Conservation (phyloP, 2,329 filamentous ascomycete species). For the Aspergillus novofumigatus region DNA sequence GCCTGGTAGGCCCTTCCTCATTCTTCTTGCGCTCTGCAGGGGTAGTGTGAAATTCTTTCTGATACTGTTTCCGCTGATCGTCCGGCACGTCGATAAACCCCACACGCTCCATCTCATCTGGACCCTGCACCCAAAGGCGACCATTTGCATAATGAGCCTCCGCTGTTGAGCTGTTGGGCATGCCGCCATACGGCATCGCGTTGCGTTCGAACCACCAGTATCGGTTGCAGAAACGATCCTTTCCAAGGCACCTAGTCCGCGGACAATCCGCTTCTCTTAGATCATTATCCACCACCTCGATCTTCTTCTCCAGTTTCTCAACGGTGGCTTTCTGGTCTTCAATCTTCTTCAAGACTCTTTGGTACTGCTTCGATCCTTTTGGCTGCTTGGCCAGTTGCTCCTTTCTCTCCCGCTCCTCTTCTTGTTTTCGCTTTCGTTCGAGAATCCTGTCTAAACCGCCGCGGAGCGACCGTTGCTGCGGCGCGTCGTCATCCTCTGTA, state of each 20-base stretch:
- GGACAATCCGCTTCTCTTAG: conserved; percentile 91
- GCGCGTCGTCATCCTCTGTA: conserved; percentile 64
- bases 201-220: conserved; percentile 99
- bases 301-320: conserved; percentile 77
- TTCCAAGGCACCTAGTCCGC: conserved; percentile 81
- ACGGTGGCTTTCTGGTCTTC: conserved; percentile 80
- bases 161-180: conserved; percentile 83
- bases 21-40: conserved; percentile 77
- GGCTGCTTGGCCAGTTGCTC: conserved; percentile 62
- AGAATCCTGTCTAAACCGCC: conserved; percentile 64
- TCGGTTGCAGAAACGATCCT: conserved; percentile 95
- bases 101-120: conserved; percentile 78
- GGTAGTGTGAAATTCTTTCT: conserved; percentile 72
- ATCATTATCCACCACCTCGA: conserved; percentile 82
- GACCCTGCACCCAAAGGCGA: conserved; percentile 93
- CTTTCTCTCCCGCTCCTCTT: conserved; percentile 65
- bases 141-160: conserved; percentile 88
- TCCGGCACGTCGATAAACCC: conserved; percentile 77
- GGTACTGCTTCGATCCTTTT: conserved; percentile 83
- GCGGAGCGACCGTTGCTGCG: conserved; percentile 54
- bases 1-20: conserved; percentile 79
- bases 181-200: conserved; percentile 89
- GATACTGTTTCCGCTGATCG: conserved; percentile 71
- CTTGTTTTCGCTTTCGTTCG: conserved; percentile 73
- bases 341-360: conserved; percentile 82